Conservation (phyloP, 495 filamentous ascomycete genomes). For the Lophiostoma macrostomum region DNA sequence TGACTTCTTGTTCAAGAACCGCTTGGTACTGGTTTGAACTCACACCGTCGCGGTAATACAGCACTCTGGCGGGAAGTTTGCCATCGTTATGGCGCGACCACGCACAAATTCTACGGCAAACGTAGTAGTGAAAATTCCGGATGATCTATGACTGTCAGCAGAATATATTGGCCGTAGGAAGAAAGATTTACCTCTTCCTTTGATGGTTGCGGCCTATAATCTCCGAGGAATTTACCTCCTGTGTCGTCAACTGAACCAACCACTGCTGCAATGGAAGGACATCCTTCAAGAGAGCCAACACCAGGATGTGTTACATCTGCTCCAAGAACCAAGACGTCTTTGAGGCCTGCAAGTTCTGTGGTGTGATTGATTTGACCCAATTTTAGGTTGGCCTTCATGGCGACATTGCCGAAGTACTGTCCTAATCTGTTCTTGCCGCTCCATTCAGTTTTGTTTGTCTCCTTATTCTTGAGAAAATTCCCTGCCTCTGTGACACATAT, state of each 20-base stretch:
- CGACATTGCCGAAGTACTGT: constrained; percentile 1
- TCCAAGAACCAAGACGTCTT: constrained; percentile 6
- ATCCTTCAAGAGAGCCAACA: not conserved
- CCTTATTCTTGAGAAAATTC: not conserved
- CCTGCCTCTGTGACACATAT: constrained; percentile 6
- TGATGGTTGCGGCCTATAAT: not conserved
- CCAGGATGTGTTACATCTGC: constrained; percentile 17
- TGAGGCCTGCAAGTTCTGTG: not conserved
- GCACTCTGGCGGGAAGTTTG: not conserved
- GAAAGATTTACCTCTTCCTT: constrained; percentile 2
- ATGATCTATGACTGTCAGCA: constrained; percentile 13
- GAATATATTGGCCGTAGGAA: not conserved
- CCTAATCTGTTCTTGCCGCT: not conserved
- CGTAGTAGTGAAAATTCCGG: not conserved
- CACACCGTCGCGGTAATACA: constrained; percentile 19
- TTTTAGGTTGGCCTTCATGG: constrained; percentile 15
- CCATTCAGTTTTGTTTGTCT: not conserved
- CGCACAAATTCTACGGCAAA: not conserved
- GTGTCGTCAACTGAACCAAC: constrained; percentile 2
- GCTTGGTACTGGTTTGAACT: constrained; percentile 4
- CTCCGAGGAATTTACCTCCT: constrained; percentile 5
- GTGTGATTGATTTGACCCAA: not conserved
- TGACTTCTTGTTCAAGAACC: not conserved
- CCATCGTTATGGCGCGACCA: not conserved
- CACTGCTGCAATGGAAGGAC: constrained; percentile 11